Base-by-base conservation (phyloP, 257 asterid species). In the Avicennia marina region DNA sequence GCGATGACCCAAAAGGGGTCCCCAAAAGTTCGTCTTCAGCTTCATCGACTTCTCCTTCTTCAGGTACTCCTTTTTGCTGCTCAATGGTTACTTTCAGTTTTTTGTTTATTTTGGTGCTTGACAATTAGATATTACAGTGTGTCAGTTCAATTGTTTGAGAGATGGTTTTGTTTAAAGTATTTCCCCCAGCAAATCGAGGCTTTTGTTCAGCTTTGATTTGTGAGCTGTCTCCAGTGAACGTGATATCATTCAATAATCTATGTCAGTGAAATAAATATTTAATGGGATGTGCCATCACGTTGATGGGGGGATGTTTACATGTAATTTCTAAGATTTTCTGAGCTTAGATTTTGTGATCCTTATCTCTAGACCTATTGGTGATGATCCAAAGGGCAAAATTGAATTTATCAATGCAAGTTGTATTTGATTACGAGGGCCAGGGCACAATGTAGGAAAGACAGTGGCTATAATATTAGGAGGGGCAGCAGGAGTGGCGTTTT, bases 381-480 rank as follows among this genome's bases (percentile, higher is more conserved):
- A 43, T 33, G 51, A 1, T 7, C 15, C 50, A 57, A 60, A 47
- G 49, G 52, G 33, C 22, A 61, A 7, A 15, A 55, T 49, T 2
- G 15, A 11, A 38, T 58, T 62, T 33, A 56, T 15, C 70, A 69
- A 74, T 70, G 69, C 59, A 67, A 71, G 56, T 56, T 63, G 73
- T 64, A 58, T 58, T 70, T 63, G 57, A 31, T 70, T 77, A 38
- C 52, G 68, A 81, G 96, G 97, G 52, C 53, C 94, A 72, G 93
- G 90, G 69, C 82, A 84, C 62, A 82, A 67, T 66, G 76, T 87
- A 38, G 97, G 95, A 40, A 93, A 89, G 63, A 93, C 99, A 0
- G 94, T 89, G 79, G 99, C 99, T 42, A 89, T 93, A 40, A 89
- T 93, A 72, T 47, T 89, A 51, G 99, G 99, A 82, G 99, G 99